These are phyloP conservation scores for Brassica carinata DNA, from an alignment of 345 rosid species.

Conservation along the genomic window DNA sequence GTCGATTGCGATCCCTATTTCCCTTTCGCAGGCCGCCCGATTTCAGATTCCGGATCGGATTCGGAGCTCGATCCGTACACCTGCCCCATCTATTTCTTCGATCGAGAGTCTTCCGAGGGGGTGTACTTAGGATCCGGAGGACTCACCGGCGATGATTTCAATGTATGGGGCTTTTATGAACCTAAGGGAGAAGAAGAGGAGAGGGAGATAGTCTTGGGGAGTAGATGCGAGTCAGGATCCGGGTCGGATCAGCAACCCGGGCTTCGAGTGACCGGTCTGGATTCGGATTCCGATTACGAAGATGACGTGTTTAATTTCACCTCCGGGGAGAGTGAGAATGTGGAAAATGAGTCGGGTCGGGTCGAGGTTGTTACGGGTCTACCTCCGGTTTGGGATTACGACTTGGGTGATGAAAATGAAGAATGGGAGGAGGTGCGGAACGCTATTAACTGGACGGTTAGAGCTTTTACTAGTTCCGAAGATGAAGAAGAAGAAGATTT, in stretches of 20 bases:
- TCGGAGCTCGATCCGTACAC: constrained; percentile 22
- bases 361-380: constrained; percentile 34
- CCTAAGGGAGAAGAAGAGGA: constrained; percentile 25
- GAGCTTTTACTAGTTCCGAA: constrained; percentile 27
- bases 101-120: constrained; percentile 34
- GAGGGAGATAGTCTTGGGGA: constrained; percentile 35
- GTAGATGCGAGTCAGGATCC: constrained; percentile 2
- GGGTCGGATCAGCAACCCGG: constrained; percentile 39
- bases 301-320: constrained; percentile 39
- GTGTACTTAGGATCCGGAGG: constrained; percentile 31
- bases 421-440: constrained; percentile 51
- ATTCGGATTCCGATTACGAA: constrained; percentile 56
- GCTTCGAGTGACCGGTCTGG: constrained; percentile 49
- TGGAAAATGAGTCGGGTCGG: constrained; percentile 29
- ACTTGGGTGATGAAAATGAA: constrained; percentile 42
- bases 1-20: constrained; percentile 39
- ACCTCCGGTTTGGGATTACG: constrained; percentile 35
- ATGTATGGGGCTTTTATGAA: constrained; percentile 36
- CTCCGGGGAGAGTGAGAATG: constrained; percentile 23
- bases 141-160: constrained; percentile 27
- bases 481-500: constrained; percentile 38
- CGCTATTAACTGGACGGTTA: constrained; percentile 32
- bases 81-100: constrained; percentile 26
- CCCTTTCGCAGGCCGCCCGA: constrained; percentile 34
- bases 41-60: constrained; percentile 37